Percentiles rank a stretch among this genome's conserved stretches.
Conservation (phyloP, 1,284 basidiomycete genomes). For the Microbotryum saponariae region DNA sequence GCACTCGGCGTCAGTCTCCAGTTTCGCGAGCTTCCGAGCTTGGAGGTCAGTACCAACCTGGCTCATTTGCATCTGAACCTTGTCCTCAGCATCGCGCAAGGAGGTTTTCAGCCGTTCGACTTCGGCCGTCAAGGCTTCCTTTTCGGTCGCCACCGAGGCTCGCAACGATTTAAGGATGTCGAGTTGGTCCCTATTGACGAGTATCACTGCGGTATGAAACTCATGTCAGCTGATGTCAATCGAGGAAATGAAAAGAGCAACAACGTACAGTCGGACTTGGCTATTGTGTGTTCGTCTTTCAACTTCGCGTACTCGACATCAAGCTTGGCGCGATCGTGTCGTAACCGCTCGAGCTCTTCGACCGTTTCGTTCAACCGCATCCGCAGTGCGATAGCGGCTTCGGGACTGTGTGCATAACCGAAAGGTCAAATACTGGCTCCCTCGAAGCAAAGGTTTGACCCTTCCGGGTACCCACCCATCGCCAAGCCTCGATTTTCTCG, state of each 20-base stretch:
- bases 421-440: background rate
- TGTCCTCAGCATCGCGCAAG: constrained; percentile 66
- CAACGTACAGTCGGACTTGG: constrained; percentile 72
- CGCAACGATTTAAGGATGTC: constrained; percentile 64
- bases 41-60: constrained; percentile 33
- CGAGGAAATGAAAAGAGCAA: background rate
- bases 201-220: constrained; percentile 51
- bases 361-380: constrained; percentile 80
- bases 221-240: background rate
- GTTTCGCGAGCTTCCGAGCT: background rate
- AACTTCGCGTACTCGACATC: constrained; percentile 62
- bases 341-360: constrained; percentile 66
- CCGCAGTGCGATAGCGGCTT: constrained; percentile 77
- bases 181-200: constrained; percentile 60
- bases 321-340: constrained; percentile 60
- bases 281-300: constrained; percentile 65
- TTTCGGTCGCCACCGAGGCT: constrained; percentile 81
- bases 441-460: no score
- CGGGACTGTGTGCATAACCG: constrained; percentile 50
- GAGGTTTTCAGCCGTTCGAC: constrained; percentile 58
- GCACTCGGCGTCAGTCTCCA: background rate
- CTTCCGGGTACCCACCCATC: constrained; percentile 55
- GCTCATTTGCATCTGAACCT: constrained; percentile 84
- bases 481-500: constrained; percentile 64
- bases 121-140: constrained; percentile 62